phyloP scores from a whole-genome alignment of 768 basidiomycete species.

The Hirschioporus abietinus region DNA sequence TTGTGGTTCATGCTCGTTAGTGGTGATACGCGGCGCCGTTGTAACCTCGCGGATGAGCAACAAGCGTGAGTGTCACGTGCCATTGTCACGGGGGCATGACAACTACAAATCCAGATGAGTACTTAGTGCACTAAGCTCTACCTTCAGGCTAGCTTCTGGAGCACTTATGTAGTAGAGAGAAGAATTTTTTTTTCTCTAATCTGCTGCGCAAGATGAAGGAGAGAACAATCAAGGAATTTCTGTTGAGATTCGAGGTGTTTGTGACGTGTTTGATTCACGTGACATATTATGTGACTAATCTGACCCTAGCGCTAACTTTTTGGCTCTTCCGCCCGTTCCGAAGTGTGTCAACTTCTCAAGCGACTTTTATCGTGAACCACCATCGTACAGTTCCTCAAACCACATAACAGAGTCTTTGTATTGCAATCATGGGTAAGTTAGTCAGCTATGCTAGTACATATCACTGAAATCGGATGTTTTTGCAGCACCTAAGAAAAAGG shows the following conservation, averaged over 20 bases:
- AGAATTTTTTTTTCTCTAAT: no score
- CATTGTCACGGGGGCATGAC: no score
- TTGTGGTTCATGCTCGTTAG: no score
- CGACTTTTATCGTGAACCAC: conserved; percentile 1
- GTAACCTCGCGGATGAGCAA: no score
- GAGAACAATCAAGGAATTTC: background rate
- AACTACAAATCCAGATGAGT: no score
- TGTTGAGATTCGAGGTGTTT: background rate
- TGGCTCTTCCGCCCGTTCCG: background rate
- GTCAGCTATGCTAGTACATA: background rate
- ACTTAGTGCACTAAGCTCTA: no score
- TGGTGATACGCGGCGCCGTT: no score
- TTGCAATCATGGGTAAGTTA: conserved; percentile 24
- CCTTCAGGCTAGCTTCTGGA: no score
- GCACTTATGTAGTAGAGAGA: no score
- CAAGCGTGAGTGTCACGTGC: no score
- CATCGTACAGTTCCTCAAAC: background rate
- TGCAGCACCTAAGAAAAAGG: conserved; percentile 80
- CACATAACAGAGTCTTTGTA: background rate
- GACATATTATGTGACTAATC: background rate
- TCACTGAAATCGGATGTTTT: conserved; percentile 2
- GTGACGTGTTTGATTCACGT: background rate
- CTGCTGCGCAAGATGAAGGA: no score
- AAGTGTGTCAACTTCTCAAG: conserved; percentile 1
- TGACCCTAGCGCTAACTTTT: background rate